Percentiles rank a stretch among this genome's conserved stretches.
Evolutionary conservation across 2,329 filamentous ascomycete genomes (phyloP).

Genomic region (Colletotrichum sidae): DNA sequence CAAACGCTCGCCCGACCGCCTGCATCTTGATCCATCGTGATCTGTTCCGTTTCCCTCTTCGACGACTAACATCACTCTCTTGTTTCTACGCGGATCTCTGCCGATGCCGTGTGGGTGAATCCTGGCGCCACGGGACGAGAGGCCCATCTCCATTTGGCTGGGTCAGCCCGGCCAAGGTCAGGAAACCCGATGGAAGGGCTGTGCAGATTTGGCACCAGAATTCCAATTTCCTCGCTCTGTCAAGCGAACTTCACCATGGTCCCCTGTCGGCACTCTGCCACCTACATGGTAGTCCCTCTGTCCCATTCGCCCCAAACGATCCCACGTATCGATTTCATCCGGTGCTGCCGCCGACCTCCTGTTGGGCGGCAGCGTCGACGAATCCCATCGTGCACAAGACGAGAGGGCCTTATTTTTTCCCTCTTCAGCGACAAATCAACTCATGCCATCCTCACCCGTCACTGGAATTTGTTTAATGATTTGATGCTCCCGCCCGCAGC

Average conservation of each 20-base stretch:
- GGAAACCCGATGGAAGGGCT: neutral
- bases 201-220: conserved; percentile 13
- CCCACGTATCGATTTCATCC: conserved; percentile 24
- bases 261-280: conserved; percentile 2
- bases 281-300: neutral
- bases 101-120: neutral
- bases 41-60: neutral
- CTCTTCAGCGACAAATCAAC: neutral
- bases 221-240: conserved; percentile 31
- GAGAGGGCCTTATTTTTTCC: conserved; percentile 5
- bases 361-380: conserved; percentile 6
- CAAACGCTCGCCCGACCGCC: conserved; percentile 15
- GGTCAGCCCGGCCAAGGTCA: neutral
- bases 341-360: neutral
- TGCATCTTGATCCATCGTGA: neutral
- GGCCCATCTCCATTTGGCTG: neutral
- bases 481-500: neutral
- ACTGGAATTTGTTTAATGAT: conserved; percentile 1
- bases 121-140: no score
- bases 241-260: conserved; percentile 13
- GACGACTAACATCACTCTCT: neutral
- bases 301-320: conserved; percentile 33
- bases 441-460: neutral
- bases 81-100: conserved; percentile 17
- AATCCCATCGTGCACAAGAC: conserved; percentile 17